These are phyloP conservation scores for Lyophyllum shimeji DNA, from an alignment of 768 basidiomycete species.

Conservation along the genomic window DNA sequence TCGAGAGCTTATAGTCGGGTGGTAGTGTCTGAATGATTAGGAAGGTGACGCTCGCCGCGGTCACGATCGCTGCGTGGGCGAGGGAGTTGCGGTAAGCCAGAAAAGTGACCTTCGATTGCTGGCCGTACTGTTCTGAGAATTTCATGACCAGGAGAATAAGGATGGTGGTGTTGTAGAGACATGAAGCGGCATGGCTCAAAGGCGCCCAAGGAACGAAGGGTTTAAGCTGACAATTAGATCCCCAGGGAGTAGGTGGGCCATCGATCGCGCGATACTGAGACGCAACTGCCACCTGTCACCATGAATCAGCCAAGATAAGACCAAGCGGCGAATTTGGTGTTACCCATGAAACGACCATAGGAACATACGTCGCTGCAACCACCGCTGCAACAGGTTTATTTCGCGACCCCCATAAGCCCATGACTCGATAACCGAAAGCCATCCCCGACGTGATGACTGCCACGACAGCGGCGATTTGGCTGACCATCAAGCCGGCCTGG, in stretches of 20 bases:
- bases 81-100: conserved; percentile 6
- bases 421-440: conserved; percentile 9
- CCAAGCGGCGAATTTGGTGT: neutral
- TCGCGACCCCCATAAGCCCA: conserved; percentile 7
- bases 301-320: too few relatives aligned
- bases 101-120: neutral
- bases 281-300: conserved; percentile 5
- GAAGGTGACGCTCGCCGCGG: conserved; percentile 4
- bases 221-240: conserved; percentile 8
- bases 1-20: conserved; percentile 6
- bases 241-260: conserved; percentile 8
- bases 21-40: conserved; percentile 4
- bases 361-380: neutral
- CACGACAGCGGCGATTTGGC: conserved; percentile 6
- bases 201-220: conserved; percentile 10
- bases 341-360: conserved; percentile 12
- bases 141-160: conserved; percentile 10
- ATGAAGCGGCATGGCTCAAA: conserved; percentile 7
- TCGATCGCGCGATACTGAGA: conserved; percentile 6
- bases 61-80: conserved; percentile 4
- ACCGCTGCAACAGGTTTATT: neutral
- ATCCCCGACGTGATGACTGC: conserved; percentile 7
- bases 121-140: conserved; percentile 1
- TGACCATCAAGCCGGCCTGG: conserved; percentile 9
- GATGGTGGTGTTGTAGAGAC: conserved; percentile 7